Base-by-base conservation (phyloP, 768 basidiomycete genomes). In the Crepidotus variabilis region DNA sequence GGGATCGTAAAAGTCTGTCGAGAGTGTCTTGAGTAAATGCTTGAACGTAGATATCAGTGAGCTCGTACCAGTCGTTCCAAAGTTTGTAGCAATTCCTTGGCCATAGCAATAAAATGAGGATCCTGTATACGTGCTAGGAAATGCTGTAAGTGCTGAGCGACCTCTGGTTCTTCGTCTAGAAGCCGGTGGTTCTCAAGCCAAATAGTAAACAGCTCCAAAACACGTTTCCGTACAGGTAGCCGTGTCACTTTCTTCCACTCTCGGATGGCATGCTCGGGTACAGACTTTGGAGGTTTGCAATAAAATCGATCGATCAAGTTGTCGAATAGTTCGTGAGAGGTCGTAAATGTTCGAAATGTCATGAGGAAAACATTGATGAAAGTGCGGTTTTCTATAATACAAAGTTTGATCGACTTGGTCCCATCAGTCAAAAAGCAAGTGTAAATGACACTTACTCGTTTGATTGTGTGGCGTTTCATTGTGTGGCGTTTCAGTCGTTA, bases 281-380 rank as follows among this genome's bases (percentile, higher is more conserved):
- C 64, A 8, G 72, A 72, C 34, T 81, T 79, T 9, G 83, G 80
- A 36, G 68, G 71, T 36, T 77, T 73, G 66, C 84, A 78, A 54
- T 79, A 71, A 71, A 86, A 94, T 14, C 82, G 78, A 36, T 83
- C 78, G 16, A 85, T 71, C 28, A 95, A 80, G 50, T 84, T 71
- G 28, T 89, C 85, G 60, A 93, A 85, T 2, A 95, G 70, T 43
- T 78, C 73, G 43, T 84, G 79, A 2, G 90, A 80, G 6, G 82
- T 83, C 22, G 84, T 86, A 66, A 95, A 93, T 0, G 90, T 88
- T 52, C 85, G 79, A 72, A 90, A 92, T 14, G 92, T 94, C 70
- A 83, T 85, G 47, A 95, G 76, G 73, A 96, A 95, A n/a, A 82
- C 78, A 32, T 78, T 75, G 23, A 78, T 75, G 66, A 78, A 88